Conservation (phyloP, 2,329 filamentous ascomycete species). For the Colletotrichum spaethianum region DNA sequence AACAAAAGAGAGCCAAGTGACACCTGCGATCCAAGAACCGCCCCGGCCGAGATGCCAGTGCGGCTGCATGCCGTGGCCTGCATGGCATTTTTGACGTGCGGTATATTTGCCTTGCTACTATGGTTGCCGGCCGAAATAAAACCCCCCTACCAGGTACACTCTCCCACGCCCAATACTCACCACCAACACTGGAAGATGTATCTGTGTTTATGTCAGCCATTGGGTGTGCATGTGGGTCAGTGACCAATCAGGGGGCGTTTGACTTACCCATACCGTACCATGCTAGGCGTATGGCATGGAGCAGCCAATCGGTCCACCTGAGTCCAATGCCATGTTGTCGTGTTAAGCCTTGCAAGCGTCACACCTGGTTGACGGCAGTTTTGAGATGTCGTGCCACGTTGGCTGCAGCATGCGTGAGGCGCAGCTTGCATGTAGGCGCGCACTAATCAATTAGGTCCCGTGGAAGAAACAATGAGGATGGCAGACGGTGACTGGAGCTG, state of each 20-base stretch:
- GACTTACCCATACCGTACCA: neutral
- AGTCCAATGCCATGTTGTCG: conserved; percentile 25
- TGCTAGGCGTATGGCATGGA: neutral
- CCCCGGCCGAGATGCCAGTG: conserved; percentile 17
- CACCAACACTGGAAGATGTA: too few species aligned
- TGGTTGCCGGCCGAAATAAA: too few species aligned
- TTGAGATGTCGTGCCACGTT: conserved; percentile 5
- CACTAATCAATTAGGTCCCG: neutral
- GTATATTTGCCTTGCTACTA: neutral
- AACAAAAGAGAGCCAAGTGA: neutral
- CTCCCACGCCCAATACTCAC: too few species aligned
- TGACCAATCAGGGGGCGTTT: too few species aligned
- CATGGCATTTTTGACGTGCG: neutral
- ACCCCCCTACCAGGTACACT: too few species aligned
- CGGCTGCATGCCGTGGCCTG: conserved; percentile 1
- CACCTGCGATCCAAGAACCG: neutral
- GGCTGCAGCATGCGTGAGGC: conserved; percentile 15
- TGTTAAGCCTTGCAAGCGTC: conserved; percentile 29
- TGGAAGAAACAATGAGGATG: neutral
- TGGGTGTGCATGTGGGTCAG: too few species aligned
- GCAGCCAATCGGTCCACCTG: neutral
- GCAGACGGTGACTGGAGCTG: neutral
- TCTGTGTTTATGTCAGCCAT: too few species aligned
- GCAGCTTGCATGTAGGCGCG: conserved; percentile 1
- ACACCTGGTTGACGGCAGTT: conserved; percentile 13